Base-by-base conservation (phyloP, 176 grass and related monocot genomes). In the Carex myosuroides region DNA sequence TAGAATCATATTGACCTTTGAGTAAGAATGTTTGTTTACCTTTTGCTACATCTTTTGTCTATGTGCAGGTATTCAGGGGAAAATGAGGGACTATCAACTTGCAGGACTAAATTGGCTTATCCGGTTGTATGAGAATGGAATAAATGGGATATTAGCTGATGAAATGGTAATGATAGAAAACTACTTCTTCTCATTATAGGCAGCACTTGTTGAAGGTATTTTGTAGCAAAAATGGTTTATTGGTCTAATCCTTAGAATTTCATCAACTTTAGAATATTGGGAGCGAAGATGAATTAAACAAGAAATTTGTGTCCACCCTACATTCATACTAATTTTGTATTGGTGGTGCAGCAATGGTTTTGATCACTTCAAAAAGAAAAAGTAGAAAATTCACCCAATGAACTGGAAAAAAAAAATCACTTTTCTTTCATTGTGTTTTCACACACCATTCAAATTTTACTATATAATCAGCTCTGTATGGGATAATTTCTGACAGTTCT, bases 61-160 rank as follows among this genome's bases (percentile, higher is more conserved):
- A 17, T 69, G 83, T 64, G 70, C 79, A 94, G 92, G 89, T 87
- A 94, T 94, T 81, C 90, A 91, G 79, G 92, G 92, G 7, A 91
- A 94, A 83, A 90, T 94, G 90, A 91, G 92, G 79, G 90, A 91
- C 76, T 94, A 91, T 72, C 92, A 94, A 73, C 86, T 94, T 83
- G 90, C 88, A 58, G 92, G 92, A 80, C 80, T 94, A 42, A 91
- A 94, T 70, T 94, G 92, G 92, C 67, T 94, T 78, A 91, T 94
- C 60, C 83, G 90, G n/a, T 83, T 94, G 84, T 94, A 91, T 82
- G 90, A 94, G 64, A 94, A 94, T 67, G 90, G 90, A 70, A 91
- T 94, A 64, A 94, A 94, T 83, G 92, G 92, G 44, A 94, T 94
- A 83, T 87, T 94, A 75, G 90, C 92, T 82, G 92, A 94, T 69